Evolutionary conservation across 208 protist genomes (phyloP).

Genomic region (Trypanosoma brucei): DNA sequence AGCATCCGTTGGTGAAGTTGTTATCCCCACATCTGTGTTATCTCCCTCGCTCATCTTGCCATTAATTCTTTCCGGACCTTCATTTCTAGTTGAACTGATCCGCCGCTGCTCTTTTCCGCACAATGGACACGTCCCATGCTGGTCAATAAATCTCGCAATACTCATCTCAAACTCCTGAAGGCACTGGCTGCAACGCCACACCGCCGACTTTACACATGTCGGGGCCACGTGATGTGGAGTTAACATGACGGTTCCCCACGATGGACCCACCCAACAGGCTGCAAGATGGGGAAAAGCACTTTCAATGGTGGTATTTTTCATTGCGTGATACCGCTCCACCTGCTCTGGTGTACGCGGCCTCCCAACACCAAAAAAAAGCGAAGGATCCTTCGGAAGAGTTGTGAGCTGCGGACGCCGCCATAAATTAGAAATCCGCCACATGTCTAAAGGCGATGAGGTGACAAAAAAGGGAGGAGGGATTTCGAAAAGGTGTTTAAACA

Average conservation of each 20-base stretch:
- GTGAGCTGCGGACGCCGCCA: background rate
- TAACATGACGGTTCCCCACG: conserved; percentile 84
- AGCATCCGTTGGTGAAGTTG: background rate
- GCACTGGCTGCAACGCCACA: conserved; percentile 82
- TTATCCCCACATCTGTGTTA: background rate
- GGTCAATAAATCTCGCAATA: conserved; percentile 63
- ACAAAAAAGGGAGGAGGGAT: no score
- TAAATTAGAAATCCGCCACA: background rate
- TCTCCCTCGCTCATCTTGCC: no score
- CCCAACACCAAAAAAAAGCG: conserved; percentile 59
- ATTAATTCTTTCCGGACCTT: no score
- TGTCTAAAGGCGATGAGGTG: background rate
- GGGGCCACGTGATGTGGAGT: conserved; percentile 67
- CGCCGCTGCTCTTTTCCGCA: conserved; percentile 61
- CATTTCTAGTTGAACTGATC: no score
- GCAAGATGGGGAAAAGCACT: conserved; percentile 76
- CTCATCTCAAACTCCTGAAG: conserved; percentile 78
- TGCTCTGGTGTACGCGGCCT: conserved; percentile 47
- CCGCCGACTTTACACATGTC: conserved; percentile 59
- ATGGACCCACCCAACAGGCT: conserved; percentile 84
- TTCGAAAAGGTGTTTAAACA: no score
- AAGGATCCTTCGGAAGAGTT: conserved; percentile 21
- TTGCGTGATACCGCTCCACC: conserved; percentile 38
- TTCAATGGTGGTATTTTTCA: conserved; percentile 71
- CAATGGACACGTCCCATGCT: conserved; percentile 73